Evolutionary conservation across 495 filamentous ascomycete genomes (phyloP), one percentile per base, ranked within the genome.

Genomic region (Lasiosphaeris hirsuta): DNA sequence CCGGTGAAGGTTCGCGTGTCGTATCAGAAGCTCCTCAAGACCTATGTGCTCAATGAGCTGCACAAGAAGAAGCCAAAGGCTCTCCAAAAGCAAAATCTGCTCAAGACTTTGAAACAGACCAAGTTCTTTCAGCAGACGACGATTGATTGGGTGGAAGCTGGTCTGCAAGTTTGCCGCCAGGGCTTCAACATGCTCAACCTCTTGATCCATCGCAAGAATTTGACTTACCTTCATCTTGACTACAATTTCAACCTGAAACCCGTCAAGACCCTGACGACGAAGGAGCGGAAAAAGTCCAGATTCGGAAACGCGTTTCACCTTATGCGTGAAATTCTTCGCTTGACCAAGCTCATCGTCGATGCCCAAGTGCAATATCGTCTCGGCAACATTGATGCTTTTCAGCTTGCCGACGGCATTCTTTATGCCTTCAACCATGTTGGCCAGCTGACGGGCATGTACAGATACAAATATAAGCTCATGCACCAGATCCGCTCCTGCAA

Each of bases 381-480:
- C 45, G 95, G 95, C 46, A 99, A 99, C 65, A 97, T 99, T 60
- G 95, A 99, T 69, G 95, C 95, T 35, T 99, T 97, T 79, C 95
- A 99, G 69, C 86, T 99, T 53, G 95, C 95, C 4, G 95, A 99
- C 71, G 95, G 95, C 71, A 99, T 99, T 54, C 80, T 97, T 9
- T 99, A 97, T 67, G 95, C 95, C 33, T 97, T 99, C 80, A 99
- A 99, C 75, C 95, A 99, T 64, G 95, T 99, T 55, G 95, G 95
- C 49, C 95, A 99, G 74, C 78, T 99, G 51, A 99, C 95, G 23
- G 95, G 95, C 65, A 99, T 99, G 95, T 99, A 99, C 75, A 90
- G 95, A 30, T 99, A 99, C 84, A 99, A 99, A 81, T 99, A 99
- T 78, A 99, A 99, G 78, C 82, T 99, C 37, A 99, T 99, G 95